Evolutionary conservation across 441 rosid genomes (phyloP), one percentile per base, ranked within the genome.

Genomic region (Pelargonium myrrhifolium): DNA sequence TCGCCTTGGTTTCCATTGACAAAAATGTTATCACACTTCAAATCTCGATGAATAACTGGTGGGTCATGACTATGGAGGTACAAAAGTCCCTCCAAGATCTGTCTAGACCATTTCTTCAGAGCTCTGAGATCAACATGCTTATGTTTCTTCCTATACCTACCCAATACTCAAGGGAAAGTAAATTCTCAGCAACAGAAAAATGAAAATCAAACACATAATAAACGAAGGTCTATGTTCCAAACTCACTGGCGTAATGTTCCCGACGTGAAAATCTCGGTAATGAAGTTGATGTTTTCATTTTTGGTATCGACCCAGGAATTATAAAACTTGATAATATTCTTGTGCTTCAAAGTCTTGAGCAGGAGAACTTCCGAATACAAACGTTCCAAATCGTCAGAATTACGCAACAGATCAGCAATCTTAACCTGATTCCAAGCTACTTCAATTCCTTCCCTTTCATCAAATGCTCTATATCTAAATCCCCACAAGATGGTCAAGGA

Each of bases 381-480:
- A 75, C 98, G 87, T 67, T 93, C 96, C 22, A 93, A 89, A 73
- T 87, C 96, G 60, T 90, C 95, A 55, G 97, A 96, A 72, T 96
- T 87, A 68, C 83, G 96, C 62, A 90, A 61, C 81, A 90, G 87
- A 84, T 90, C 93, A 71, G 86, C 79, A 63, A 93, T 88, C 84
- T 90, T 90, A 75, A 90, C 96, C 75, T 90, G 97, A 75, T 90
- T 93, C 98, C 98, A 93, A 72, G 98, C 98, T 75, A 93, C 93
- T 78, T 93, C 98, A 76, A 87, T 89, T 69, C 98, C 97, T 74
- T 89, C 86, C 74, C 85, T 86, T 81, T 93, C 96, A 84, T 90
- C 98, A 83, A 90, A 93, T 72, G 90, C 98, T 78, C 85, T 86
- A 39, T 90, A 93, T 53, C 98, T 93, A 89, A 74, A 69, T 26